phyloP scores from a whole-genome alignment of 345 rosid species.

The Angophora floribunda region DNA sequence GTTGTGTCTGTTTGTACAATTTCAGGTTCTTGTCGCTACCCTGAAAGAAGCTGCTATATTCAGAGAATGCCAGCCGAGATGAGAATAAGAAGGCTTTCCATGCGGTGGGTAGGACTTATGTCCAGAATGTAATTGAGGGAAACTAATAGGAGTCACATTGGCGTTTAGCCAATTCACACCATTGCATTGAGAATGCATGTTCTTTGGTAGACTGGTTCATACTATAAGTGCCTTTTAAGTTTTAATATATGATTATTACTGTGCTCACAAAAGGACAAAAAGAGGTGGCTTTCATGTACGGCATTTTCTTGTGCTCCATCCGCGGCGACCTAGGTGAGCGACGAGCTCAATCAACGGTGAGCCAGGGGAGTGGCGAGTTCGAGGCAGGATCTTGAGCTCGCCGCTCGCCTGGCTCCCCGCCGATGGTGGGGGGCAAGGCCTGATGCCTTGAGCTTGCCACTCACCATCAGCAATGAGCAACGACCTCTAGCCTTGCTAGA shows the following conservation, averaged over 20 bases:
- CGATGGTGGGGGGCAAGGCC: too few species aligned
- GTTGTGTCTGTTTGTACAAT: neutral
- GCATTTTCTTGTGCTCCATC: too few species aligned
- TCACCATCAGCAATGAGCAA: too few species aligned
- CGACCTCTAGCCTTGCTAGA: too few species aligned
- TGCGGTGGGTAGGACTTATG: slow-evolving; percentile 19
- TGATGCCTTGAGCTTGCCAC: too few species aligned
- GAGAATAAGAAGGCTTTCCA: slow-evolving; percentile 81
- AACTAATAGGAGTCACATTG: neutral
- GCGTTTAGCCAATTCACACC: neutral
- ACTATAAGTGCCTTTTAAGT: too few species aligned
- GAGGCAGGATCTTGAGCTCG: too few species aligned
- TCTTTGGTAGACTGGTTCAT: neutral
- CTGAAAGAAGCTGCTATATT: slow-evolving; percentile 44
- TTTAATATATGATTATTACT: too few species aligned
- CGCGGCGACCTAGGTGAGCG: too few species aligned
- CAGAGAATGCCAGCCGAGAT: slow-evolving; percentile 52
- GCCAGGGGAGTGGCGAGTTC: too few species aligned
- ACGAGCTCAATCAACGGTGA: too few species aligned
- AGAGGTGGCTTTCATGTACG: neutral
- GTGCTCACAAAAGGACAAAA: neutral
- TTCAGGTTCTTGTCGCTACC: slow-evolving; percentile 28
- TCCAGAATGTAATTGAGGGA: neutral
- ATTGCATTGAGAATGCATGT: neutral
- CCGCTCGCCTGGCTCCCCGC: too few species aligned